phyloP scores from a whole-genome alignment of 78 protist species.

The Cavenderia fasciculata region DNA sequence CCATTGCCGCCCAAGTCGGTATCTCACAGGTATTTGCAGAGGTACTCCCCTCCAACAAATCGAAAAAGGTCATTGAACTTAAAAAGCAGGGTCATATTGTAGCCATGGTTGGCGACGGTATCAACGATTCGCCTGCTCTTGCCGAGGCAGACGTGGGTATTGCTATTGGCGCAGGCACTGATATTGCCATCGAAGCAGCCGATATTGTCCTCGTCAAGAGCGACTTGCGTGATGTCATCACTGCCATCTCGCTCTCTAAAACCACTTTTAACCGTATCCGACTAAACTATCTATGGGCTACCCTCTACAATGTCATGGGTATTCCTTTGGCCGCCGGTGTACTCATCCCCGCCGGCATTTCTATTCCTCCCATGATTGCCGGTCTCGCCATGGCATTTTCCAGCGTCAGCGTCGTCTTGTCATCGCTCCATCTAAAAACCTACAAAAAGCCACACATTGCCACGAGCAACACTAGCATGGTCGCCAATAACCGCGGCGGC shows the following conservation, averaged over 20 bases:
- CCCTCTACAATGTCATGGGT: slow-evolving; percentile 88
- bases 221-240: slow-evolving; percentile 86
- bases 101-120: slow-evolving; percentile 96
- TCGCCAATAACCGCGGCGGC: neutral
- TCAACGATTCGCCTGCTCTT: slow-evolving; percentile 92
- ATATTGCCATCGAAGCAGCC: slow-evolving; percentile 94
- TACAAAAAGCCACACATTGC: slow-evolving; percentile 77
- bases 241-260: slow-evolving; percentile 86
- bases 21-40: slow-evolving; percentile 85
- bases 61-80: slow-evolving; percentile 78
- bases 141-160: slow-evolving; percentile 93
- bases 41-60: slow-evolving; percentile 90
- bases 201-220: slow-evolving; percentile 86
- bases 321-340: slow-evolving; percentile 87
- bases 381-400: slow-evolving; percentile 95
- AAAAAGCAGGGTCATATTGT: slow-evolving; percentile 81
- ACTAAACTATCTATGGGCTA: slow-evolving; percentile 94
- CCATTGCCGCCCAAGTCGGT: slow-evolving; percentile 78
- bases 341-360: slow-evolving; percentile 58
- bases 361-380: slow-evolving; percentile 94
- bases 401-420: slow-evolving; percentile 89
- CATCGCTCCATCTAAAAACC: slow-evolving; percentile 86
- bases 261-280: slow-evolving; percentile 86
- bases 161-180: slow-evolving; percentile 95
- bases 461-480: neutral